Base-by-base conservation (phyloP, 441 rosid species). In the Adansonia madagascariensis region DNA sequence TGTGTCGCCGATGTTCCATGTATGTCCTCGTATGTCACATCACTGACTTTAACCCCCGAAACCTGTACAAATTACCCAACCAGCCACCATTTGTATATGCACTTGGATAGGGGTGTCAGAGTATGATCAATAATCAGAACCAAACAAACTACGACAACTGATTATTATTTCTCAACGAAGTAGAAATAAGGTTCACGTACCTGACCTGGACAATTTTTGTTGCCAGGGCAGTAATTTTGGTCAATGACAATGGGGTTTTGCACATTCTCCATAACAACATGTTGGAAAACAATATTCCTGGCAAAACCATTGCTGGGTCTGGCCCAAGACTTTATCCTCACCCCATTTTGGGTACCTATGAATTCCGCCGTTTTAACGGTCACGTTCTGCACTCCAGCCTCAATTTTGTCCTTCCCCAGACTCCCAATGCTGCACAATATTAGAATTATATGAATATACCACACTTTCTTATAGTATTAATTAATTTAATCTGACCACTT, bases 241-340 rank as follows among this genome's bases (percentile, higher is more conserved):
- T 91, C 96, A 43, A 91, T 88, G 17, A 90, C 79, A 68, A 91
- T 85, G 7, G 96, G 96, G 52, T 90, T 90, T 65, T 80, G 57
- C 4, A 85, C 91, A 27, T 88, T 80, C 6, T 24, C 86, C 92
- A 89, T 91, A 10, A 82, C 9, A 17, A 84, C 75, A 75, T 89
- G 80, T 60, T 80, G 85, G 70, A 86, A 89, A 70, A 83, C 73
- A 43, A 90, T 73, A 61, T 86, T 87, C 41, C 66, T 86, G 9
- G 85, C 96, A 57, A 73, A 90, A 3, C 88, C 85, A 24, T 52
- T 91, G 60, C 92, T 91, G 22, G 91, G 88, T 44, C 82, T 90
- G 0, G 88, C 96, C 96, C 96, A 90, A 17, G 90, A 77, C 77
- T 90, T 91, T 1, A 91, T 90, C 82, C 96, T 79, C n/a, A 90